phyloP scores from a whole-genome alignment of 345 rosid species.

The Bretschneidera sinensis region DNA sequence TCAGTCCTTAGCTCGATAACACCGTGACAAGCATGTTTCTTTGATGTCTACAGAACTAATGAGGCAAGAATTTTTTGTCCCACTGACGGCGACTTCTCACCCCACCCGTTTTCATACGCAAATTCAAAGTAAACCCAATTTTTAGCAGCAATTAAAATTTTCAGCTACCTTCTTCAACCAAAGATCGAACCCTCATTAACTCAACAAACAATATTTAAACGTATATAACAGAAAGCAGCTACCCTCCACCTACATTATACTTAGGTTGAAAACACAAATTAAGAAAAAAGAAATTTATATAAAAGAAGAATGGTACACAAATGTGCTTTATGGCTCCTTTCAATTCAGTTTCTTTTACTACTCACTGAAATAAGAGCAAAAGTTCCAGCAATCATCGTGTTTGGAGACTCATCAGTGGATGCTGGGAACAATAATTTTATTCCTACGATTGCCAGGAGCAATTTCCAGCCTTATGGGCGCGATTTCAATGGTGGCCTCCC shows the following conservation, averaged over 20 bases:
- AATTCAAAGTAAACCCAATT: too few species aligned
- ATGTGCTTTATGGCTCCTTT: neutral
- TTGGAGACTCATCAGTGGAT: constrained; percentile 58
- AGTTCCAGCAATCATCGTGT: constrained; percentile 50
- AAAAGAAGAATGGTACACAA: too few species aligned
- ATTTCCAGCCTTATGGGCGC: constrained; percentile 59
- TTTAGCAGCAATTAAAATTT: neutral
- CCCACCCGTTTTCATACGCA: too few species aligned
- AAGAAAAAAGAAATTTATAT: too few species aligned
- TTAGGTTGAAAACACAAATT: too few species aligned
- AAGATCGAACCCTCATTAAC: neutral
- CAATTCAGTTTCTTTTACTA: constrained; percentile 4
- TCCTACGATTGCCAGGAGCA: constrained; percentile 53
- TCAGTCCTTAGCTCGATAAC: too few species aligned
- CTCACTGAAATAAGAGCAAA: constrained; percentile 10
- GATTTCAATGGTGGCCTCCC: constrained; percentile 45
- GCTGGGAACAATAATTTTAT: constrained; percentile 56
- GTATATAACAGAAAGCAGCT: too few species aligned
- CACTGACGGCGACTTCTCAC: neutral
- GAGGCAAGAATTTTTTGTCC: neutral
- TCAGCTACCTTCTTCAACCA: neutral
- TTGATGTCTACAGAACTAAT: too few species aligned
- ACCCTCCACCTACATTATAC: neutral
- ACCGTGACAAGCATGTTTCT: too few species aligned
- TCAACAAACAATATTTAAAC: neutral